Evolutionary conservation across 1,284 basidiomycete genomes (phyloP).

Genomic region (Microbotryum lychnidis-dioicae): DNA sequence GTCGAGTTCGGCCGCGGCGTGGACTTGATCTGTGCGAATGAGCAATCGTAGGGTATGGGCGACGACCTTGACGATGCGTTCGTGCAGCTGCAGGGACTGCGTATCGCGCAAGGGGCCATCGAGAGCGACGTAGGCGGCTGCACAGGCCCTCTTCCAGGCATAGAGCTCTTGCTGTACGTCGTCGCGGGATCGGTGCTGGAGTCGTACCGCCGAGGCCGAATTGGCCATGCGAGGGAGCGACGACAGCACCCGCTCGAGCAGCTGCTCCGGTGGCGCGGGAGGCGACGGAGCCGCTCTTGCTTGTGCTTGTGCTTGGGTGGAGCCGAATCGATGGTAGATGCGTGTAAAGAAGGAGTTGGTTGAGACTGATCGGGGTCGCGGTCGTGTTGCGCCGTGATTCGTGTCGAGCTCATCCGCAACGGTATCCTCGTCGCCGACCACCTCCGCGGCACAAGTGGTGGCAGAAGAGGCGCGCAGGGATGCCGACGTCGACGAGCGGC

Average conservation of each 20-base stretch:
- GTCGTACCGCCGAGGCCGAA: not conserved
- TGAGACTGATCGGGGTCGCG: no score
- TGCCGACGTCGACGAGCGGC: no score
- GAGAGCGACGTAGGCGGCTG: not conserved
- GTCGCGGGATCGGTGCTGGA: not conserved
- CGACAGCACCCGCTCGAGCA: not conserved
- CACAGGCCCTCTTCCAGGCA: slow-evolving; percentile 1
- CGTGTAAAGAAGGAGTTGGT: no score
- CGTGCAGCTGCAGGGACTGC: not conserved
- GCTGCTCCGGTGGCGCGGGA: no score
- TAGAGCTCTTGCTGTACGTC: slow-evolving; percentile 9
- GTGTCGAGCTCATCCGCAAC: no score
- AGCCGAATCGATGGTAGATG: no score
- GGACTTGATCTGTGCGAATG: slow-evolving; percentile 3
- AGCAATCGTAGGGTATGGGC: slow-evolving; percentile 23
- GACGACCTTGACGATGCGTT: slow-evolving; percentile 15
- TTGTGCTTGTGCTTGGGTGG: no score
- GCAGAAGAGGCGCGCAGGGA: no score
- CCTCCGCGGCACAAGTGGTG: no score
- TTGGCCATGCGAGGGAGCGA: not conserved
- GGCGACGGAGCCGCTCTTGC: no score
- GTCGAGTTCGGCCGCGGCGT: slow-evolving; percentile 21
- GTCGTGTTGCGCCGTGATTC: no score
- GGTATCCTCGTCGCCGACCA: no score
- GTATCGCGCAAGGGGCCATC: not conserved